A percentile compares a stretch with the other conserved stretches of the same genome.
phyloP scores from a whole-genome alignment of 371 early-diverging fungal genomes.

The Homolaphlyctis polyrhiza region DNA sequence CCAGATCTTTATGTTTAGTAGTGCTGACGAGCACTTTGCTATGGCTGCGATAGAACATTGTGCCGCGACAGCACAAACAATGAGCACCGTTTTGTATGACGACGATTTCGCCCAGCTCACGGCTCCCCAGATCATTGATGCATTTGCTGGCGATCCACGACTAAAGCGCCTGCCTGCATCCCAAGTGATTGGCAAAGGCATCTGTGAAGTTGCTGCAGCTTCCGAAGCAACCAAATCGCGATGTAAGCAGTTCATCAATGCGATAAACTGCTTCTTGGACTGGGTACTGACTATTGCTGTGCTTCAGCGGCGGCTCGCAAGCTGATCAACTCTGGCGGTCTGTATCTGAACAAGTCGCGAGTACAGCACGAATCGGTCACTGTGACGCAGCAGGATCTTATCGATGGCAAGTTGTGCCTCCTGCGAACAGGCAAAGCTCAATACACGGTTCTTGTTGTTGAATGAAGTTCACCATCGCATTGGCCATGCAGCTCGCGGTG shows the following conservation, averaged over 20 bases:
- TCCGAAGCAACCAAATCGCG: conserved; percentile 64
- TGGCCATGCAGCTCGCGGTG: too few relatives aligned
- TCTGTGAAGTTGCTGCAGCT: conserved; percentile 58
- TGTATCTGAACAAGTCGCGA: conserved; percentile 28
- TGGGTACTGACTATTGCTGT: neutral
- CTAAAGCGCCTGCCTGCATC: conserved; percentile 41
- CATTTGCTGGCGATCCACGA: conserved; percentile 65
- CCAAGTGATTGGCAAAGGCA: conserved; percentile 35
- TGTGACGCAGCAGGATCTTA: conserved; percentile 12
- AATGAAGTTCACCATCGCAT: too few relatives aligned
- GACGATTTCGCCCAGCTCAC: conserved; percentile 24
- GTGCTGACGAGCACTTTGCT: neutral
- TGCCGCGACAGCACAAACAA: conserved; percentile 57
- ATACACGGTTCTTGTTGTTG: conserved; percentile 15
- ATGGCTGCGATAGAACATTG: conserved; percentile 38
- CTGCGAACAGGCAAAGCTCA: conserved; percentile 30
- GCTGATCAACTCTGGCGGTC: conserved; percentile 25
- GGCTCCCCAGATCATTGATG: conserved; percentile 58
- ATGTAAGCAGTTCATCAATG: conserved; percentile 23
- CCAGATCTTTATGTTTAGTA: too few relatives aligned
- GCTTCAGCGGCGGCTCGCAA: conserved; percentile 26
- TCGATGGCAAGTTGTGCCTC: conserved; percentile 19
- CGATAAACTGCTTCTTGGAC: neutral
- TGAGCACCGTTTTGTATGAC: conserved; percentile 70
- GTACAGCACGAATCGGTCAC: conserved; percentile 1